These are phyloP conservation scores for Diplosphaera chodatii DNA, from an alignment of 139 green algal species.

Conservation along the genomic window DNA sequence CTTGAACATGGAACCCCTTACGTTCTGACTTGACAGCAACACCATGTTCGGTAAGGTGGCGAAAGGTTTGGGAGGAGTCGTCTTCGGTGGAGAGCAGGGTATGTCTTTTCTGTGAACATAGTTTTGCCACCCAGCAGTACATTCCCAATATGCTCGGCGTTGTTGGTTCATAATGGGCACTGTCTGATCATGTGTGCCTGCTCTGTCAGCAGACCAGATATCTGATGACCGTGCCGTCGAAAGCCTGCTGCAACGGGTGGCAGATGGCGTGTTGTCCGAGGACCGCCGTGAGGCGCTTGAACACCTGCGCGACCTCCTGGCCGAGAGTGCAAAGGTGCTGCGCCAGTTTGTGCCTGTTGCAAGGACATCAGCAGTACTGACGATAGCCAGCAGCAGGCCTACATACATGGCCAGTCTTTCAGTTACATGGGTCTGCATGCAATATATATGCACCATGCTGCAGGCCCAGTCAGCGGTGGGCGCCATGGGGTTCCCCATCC, in stretches of 20 bases:
- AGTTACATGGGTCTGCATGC: no score
- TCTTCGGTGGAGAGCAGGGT: background rate
- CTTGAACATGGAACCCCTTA: background rate
- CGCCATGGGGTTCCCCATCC: conserved; percentile 65
- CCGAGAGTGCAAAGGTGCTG: conserved; percentile 42
- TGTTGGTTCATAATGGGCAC: no score
- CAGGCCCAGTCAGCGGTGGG: conserved; percentile 66
- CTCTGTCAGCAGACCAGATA: no score
- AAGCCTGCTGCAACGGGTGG: conserved; percentile 64
- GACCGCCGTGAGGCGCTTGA: conserved; percentile 68
- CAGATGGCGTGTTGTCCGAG: conserved; percentile 59
- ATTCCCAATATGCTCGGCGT: no score
- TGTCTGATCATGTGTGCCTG: no score
- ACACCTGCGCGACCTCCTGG: conserved; percentile 58
- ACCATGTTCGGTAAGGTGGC: conserved; percentile 11
- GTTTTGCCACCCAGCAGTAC: no score
- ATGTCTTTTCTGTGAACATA: no score
- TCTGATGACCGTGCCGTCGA: conserved; percentile 39
- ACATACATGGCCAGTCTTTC: no score
- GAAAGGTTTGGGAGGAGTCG: conserved; percentile 12
- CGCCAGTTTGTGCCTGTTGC: no score
- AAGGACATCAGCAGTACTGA: no score
- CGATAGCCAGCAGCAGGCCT: no score
- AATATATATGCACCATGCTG: no score
- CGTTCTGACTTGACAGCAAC: background rate